A percentile compares a stretch with the other conserved stretches of the same genome.
Conservation (phyloP, 768 basidiomycete species). For the Kwoniella dendrophila region DNA sequence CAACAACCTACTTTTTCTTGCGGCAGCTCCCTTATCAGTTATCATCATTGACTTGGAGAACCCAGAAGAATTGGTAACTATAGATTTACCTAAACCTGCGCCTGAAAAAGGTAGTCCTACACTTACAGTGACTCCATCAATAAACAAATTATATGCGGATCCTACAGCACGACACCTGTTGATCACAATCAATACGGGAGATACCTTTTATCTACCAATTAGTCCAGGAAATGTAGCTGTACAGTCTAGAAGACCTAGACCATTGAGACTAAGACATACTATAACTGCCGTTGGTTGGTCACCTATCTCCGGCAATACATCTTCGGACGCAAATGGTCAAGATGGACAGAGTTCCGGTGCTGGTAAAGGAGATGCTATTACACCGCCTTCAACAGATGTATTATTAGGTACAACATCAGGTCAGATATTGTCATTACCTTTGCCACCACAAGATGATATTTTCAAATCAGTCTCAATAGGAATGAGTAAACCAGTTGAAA, state of each 20-base stretch:
- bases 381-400: slow-evolving; percentile 73
- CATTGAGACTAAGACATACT: slow-evolving; percentile 76
- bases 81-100: slow-evolving; percentile 71
- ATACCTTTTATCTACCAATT: slow-evolving; percentile 86
- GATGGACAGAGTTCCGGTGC: slow-evolving; percentile 11
- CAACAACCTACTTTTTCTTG: slow-evolving; percentile 86
- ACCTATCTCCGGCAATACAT: slow-evolving; percentile 63
- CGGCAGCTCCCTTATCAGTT: slow-evolving; percentile 70
- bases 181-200: slow-evolving; percentile 80
- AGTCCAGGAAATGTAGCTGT: slow-evolving; percentile 36
- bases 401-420: slow-evolving; percentile 83
- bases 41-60: slow-evolving; percentile 87
- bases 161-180: slow-evolving; percentile 89
- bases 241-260: slow-evolving; percentile 71
- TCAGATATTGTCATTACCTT: slow-evolving; percentile 75
- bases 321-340: slow-evolving; percentile 34
- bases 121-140: slow-evolving; percentile 41
- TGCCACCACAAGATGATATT: slow-evolving; percentile 87
- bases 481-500: slow-evolving; percentile 52
- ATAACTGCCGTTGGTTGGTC: slow-evolving; percentile 95
- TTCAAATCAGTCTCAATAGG: slow-evolving; percentile 64
- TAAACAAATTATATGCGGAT: slow-evolving; percentile 85
- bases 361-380: slow-evolving; percentile 34
- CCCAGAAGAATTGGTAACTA: slow-evolving; percentile 71
- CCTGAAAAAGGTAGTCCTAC: slow-evolving; percentile 59